phyloP scores from a whole-genome alignment of 2,329 filamentous ascomycete species.

The Aureobasidium leucospermi region DNA sequence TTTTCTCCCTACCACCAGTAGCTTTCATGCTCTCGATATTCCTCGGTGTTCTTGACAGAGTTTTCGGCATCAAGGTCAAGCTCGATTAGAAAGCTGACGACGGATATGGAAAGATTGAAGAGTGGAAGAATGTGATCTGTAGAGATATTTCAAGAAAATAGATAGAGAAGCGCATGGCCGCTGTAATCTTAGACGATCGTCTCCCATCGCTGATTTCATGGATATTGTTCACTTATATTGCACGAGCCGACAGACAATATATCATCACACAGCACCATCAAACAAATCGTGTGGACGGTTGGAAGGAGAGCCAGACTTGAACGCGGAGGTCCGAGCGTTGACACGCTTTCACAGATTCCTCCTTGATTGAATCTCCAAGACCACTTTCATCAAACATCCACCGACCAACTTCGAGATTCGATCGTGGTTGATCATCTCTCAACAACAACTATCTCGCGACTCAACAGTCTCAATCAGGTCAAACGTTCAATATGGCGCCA shows the following conservation, averaged over 20 bases:
- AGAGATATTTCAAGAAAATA: neutral
- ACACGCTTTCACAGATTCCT: conserved; percentile 13
- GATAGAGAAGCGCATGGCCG: neutral
- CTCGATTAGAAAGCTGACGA: neutral
- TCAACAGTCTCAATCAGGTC: too few species aligned
- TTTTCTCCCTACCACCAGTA: conserved; percentile 20
- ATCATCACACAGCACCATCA: neutral
- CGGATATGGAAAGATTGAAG: neutral
- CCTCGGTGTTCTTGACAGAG: neutral
- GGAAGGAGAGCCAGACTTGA: neutral
- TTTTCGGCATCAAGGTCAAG: neutral
- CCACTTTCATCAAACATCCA: neutral
- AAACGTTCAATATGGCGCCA: conserved; percentile 49
- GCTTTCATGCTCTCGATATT: conserved; percentile 13
- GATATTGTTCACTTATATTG: neutral
- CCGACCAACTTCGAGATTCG: neutral
- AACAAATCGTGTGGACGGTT: neutral
- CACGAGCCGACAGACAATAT: neutral
- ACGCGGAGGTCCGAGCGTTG: conserved; percentile 9
- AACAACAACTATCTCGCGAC: neutral
- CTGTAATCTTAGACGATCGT: neutral
- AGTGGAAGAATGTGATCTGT: neutral
- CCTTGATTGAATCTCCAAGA: conserved; percentile 9
- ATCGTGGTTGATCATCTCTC: neutral
- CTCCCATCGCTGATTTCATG: neutral